A percentile compares a stretch with the other conserved stretches of the same genome.
Conservation (phyloP, 805 yeast genomes). For the Cyberlindnera euphorbiae region DNA sequence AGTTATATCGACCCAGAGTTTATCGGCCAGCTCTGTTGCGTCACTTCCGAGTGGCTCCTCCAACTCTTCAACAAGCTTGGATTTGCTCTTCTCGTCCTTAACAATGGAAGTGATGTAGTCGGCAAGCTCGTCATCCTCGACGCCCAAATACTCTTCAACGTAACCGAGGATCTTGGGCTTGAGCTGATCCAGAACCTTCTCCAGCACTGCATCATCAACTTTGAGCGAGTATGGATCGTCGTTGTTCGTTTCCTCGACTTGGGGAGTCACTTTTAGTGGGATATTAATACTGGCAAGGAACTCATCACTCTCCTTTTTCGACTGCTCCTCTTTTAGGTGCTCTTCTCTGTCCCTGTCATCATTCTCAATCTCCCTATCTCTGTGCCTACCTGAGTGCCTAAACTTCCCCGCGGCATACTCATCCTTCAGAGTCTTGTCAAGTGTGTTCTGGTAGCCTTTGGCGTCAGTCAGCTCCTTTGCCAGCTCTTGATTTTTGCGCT, state of each 20-base stretch:
- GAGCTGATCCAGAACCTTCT: slow-evolving; percentile 22
- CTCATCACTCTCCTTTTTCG: slow-evolving; percentile 12
- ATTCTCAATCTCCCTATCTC: slow-evolving; percentile 35
- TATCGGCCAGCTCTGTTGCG: slow-evolving; percentile 36
- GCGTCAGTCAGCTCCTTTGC: slow-evolving; percentile 23
- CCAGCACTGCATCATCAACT: slow-evolving; percentile 15
- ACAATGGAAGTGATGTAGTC: slow-evolving; percentile 39
- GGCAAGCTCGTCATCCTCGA: slow-evolving; percentile 46
- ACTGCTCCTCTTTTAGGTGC: slow-evolving; percentile 26
- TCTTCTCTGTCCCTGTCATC: slow-evolving; percentile 39
- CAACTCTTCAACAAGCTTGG: slow-evolving; percentile 38
- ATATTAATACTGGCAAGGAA: slow-evolving; percentile 17
- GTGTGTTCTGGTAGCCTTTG: slow-evolving; percentile 32
- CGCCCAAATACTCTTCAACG: slow-evolving; percentile 49
- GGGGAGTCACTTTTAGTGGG: slow-evolving; percentile 14
- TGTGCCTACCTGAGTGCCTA: slow-evolving; percentile 18
- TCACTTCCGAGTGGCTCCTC: slow-evolving; percentile 49
- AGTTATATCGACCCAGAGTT: slow-evolving; percentile 30
- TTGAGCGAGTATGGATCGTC: slow-evolving; percentile 11
- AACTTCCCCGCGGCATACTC: slow-evolving; percentile 18
- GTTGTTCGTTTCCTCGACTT: slow-evolving; percentile 6
- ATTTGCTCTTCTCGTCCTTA: slow-evolving; percentile 29
- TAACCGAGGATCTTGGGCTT: slow-evolving; percentile 36
- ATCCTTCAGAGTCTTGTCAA: slow-evolving; percentile 30
- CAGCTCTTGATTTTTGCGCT: slow-evolving; percentile 16